A percentile compares a stretch with the other conserved stretches of the same genome.
phyloP scores from a whole-genome alignment of 805 yeast genomes.

The Teunomyces gatunensis region DNA sequence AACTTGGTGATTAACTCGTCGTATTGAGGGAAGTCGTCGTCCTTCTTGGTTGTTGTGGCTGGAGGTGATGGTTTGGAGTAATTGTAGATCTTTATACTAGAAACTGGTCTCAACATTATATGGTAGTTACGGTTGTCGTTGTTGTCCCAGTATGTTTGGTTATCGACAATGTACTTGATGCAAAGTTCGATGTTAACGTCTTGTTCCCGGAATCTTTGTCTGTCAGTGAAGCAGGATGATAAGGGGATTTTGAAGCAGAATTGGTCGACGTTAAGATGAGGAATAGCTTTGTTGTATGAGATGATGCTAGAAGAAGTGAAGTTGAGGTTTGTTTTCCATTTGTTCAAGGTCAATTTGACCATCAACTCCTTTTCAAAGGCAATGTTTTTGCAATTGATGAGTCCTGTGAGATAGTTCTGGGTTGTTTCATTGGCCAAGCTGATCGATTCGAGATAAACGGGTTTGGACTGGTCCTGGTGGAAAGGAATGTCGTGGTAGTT shows the following conservation, averaged over 20 bases:
- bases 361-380: slow-evolving; percentile 35
- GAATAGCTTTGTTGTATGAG: slow-evolving; percentile 15
- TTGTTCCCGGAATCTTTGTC: slow-evolving; percentile 6
- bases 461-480: slow-evolving; percentile 11
- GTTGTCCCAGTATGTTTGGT: slow-evolving; percentile 38
- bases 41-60: not conserved
- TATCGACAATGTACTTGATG: slow-evolving; percentile 29
- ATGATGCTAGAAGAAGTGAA: slow-evolving; percentile 19
- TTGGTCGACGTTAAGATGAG: slow-evolving; percentile 37
- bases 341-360: slow-evolving; percentile 49
- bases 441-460: slow-evolving; percentile 37
- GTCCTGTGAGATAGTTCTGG: slow-evolving; percentile 17
- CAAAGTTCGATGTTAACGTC: slow-evolving; percentile 33
- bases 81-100: slow-evolving; percentile 1
- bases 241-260: slow-evolving; percentile 49
- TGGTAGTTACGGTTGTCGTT: slow-evolving; percentile 34
- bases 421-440: slow-evolving; percentile 17
- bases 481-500: slow-evolving; percentile 12
- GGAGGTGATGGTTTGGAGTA: slow-evolving; percentile 3
- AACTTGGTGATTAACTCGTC: slow-evolving; percentile 23
- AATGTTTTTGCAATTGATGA: slow-evolving; percentile 32
- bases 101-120: slow-evolving; percentile 25
- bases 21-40: slow-evolving; percentile 16
- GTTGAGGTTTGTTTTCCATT: slow-evolving; percentile 41
- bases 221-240: slow-evolving; percentile 4